Base-by-base conservation (phyloP, 2,329 filamentous ascomycete genomes). In the Capronia americana region DNA sequence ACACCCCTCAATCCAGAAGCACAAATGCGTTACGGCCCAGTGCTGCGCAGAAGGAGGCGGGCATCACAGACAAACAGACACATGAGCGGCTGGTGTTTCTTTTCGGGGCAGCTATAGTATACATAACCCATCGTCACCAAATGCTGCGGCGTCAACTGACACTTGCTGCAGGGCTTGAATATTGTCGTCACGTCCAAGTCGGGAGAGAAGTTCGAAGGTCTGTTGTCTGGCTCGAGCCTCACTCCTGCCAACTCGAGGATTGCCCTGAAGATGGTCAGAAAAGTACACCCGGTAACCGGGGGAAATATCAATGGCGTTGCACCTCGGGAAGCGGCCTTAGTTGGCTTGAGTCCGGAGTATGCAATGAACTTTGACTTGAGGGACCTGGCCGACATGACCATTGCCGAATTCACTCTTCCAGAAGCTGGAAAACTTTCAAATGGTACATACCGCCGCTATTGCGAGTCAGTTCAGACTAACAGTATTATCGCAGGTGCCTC, bases 221-320 rank as follows among this genome's bases (percentile, higher is more conserved):
- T 89, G 41, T 86, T 89, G 72, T 87, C 85, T 48, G 85, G 84
- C 53, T 83, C 83, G 12, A 81, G 80, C 8, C 75, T 86, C 28
- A 84, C 86, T 61, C 75, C 82, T 4, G 79, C 76, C 68, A 84
- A 86, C 69, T 79, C 83, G 56, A 82, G 83, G 20, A 85, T 89
- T 72, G 78, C 84, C 30, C 80, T 90, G 72, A 90, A 90, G 77
- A 91, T 91, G 88, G 86, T 87, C 34, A 86, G 86, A 74, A 84
- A 82, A 69, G 75, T 81, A 64, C 76, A 78, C 53, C 72, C 77
- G 20, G 76, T 75, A 30, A 76, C 78, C 26, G 74, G 76, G 38
- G 64, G 74, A 26, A 77, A 76, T 24, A 57, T 75, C 17, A 83
- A 83, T 67, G 81, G 81, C n/a, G 71, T 78, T 32, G 79, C 76